Conservation (phyloP, 495 filamentous ascomycete genomes). For the Terfezia claveryi region DNA sequence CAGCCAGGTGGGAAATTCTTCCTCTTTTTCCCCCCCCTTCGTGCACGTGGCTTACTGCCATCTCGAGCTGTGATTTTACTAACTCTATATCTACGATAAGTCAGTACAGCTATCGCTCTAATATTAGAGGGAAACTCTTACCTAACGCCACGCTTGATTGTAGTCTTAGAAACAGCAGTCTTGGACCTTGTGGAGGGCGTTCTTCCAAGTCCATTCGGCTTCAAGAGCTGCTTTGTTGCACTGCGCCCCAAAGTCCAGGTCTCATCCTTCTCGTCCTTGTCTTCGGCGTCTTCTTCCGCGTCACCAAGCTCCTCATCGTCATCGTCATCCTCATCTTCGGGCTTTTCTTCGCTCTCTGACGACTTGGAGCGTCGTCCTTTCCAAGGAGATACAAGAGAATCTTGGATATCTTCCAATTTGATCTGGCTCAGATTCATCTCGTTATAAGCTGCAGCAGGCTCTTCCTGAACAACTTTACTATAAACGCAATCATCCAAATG, state of each 20-base stretch:
- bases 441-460: slow-evolving; percentile 90
- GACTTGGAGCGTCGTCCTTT: slow-evolving; percentile 5
- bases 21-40: slow-evolving; percentile 58
- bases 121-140: slow-evolving; percentile 23
- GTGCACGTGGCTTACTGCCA: slow-evolving; percentile 26
- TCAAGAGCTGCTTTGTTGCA: too few relatives aligned
- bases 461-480: slow-evolving; percentile 89
- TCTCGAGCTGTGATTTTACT: slow-evolving; percentile 14
- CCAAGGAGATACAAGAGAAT: slow-evolving; percentile 3
- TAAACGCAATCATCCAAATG: slow-evolving; percentile 97
- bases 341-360: slow-evolving; percentile 56
- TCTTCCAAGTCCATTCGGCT: too few relatives aligned
- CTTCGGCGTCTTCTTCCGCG: slow-evolving; percentile 38
- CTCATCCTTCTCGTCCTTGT: slow-evolving; percentile 35
- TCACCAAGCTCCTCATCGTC: slow-evolving; percentile 33
- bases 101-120: too few relatives aligned
- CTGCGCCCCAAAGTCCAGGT: slow-evolving; percentile 28
- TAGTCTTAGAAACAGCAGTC: slow-evolving; percentile 10
- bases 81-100: slow-evolving; percentile 38
- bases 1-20: slow-evolving; percentile 82
- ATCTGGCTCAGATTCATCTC: slow-evolving; percentile 43
- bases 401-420: slow-evolving; percentile 14
- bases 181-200: too few relatives aligned
- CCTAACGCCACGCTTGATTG: slow-evolving; percentile 28
- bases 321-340: slow-evolving; percentile 32